Evolutionary conservation across 768 basidiomycete genomes (phyloP), one percentile per base, ranked within the genome.

Genomic region (Saitozyma podzolica): DNA sequence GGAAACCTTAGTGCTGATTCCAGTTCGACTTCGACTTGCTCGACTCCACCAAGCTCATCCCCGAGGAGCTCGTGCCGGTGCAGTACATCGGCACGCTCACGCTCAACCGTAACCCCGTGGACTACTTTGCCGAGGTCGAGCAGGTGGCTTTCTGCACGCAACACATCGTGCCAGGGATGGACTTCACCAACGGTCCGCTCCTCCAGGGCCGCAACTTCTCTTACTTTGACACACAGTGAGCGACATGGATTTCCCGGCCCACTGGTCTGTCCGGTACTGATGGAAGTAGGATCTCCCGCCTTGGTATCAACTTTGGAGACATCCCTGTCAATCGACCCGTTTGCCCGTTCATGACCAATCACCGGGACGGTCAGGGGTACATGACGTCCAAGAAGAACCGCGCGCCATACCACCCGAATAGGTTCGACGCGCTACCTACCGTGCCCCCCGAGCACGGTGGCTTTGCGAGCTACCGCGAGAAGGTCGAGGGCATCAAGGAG

Each of bases 21-120:
- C 54, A 64, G 19, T 92, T 93, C 64, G 89, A 90, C 50, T 92
- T 93, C 74, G 91, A 92, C 73, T 86, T 93, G 39, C 84, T 93
- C 56, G 91, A 93, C 72, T 86, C 89, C 0, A 92, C 91, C 16
- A 93, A 93, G 70, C n/a, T 92, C 48, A 90, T 90, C 86, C 90
- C 91, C 0, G 86, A 91, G 75, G 89, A 91, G 59, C 77, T 87
- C 3, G 86, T 92, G 0, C 91, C 92, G 0, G 81, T 93, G 13
- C 82, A 88, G 68, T 82, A 85, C 65, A 87, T 94, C 54, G 92
- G 91, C 42, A 88, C 89, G 76, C 79, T 94, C 69, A 74, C 73
- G n/a, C 66, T 82, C 48, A 81, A 82, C 79, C 74, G 80, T 43
- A 81, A 80, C 73, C 74, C 79, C 14, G 74, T 75, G 59, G 74